Percentiles rank a stretch among this genome's conserved stretches.
Evolutionary conservation across 2,329 filamentous ascomycete genomes (phyloP).

Genomic region (Pseudonectria buxi): DNA sequence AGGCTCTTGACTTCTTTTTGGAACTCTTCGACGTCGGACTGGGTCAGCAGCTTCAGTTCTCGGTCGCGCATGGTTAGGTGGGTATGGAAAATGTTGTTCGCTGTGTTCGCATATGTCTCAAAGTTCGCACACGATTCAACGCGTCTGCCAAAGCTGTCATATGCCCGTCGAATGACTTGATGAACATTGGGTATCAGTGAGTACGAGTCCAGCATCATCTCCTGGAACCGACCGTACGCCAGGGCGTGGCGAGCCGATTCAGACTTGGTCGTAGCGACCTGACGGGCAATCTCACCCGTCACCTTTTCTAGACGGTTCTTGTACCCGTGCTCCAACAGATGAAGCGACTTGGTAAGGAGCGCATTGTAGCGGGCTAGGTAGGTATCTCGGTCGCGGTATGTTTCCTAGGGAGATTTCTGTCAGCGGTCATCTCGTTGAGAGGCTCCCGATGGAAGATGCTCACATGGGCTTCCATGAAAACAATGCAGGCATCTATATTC

Average conservation of each 20-base stretch:
- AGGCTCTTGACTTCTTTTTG: conserved; percentile 43
- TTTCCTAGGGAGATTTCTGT: conserved; percentile 45
- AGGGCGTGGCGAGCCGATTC: conserved; percentile 54
- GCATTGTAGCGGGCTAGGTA: conserved; percentile 85
- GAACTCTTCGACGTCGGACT: conserved; percentile 49
- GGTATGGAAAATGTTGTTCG: conserved; percentile 47
- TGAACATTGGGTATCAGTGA: conserved; percentile 51
- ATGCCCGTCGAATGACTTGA: conserved; percentile 43
- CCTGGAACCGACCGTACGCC: conserved; percentile 53
- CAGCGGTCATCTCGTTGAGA: not conserved
- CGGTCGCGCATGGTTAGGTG: conserved; percentile 48
- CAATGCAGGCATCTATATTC: conserved; percentile 83
- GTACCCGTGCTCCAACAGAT: conserved; percentile 54
- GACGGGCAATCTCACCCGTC: conserved; percentile 47
- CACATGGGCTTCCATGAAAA: conserved; percentile 85
- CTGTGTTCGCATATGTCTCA: conserved; percentile 48
- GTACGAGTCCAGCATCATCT: conserved; percentile 51
- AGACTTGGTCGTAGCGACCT: conserved; percentile 49
- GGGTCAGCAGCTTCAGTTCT: conserved; percentile 44
- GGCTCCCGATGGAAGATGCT: conserved; percentile 22
- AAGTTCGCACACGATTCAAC: conserved; percentile 36
- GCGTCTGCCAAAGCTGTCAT: conserved; percentile 44
- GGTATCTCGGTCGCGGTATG: conserved; percentile 78
- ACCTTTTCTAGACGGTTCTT: conserved; percentile 45
- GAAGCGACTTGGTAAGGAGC: conserved; percentile 62